Conservation (phyloP, 1,139 yeast genomes). For the Yamadazyma blattariae region DNA sequence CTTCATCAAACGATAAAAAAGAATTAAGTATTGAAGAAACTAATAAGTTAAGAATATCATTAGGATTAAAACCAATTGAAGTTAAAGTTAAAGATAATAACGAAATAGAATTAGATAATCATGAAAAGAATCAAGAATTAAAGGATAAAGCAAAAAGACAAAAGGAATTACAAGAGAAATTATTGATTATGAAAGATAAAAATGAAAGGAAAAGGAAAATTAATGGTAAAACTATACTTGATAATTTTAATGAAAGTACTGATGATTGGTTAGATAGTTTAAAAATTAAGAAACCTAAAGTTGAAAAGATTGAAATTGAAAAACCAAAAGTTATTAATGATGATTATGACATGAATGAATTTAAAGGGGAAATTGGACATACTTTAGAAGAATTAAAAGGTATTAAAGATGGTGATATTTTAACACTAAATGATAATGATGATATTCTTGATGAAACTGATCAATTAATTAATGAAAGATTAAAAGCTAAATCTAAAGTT, state of each 20-base stretch:
- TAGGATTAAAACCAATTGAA: slow-evolving; percentile 50
- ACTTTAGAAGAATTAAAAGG: slow-evolving; percentile 34
- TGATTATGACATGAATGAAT: neutral
- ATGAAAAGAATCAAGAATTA: slow-evolving; percentile 14
- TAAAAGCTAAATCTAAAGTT: slow-evolving; percentile 31
- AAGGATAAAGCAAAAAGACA: slow-evolving; percentile 9
- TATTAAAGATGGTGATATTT: slow-evolving; percentile 46
- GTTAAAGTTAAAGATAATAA: slow-evolving; percentile 2
- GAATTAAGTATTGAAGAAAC: slow-evolving; percentile 51
- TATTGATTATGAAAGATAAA: slow-evolving; percentile 19
- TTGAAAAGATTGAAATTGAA: neutral
- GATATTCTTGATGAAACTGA: slow-evolving; percentile 50
- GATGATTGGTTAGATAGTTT: slow-evolving; percentile 39
- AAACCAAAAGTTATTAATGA: neutral
- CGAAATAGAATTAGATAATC: slow-evolving; percentile 12
- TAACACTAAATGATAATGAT: slow-evolving; percentile 63
- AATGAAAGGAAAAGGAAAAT: slow-evolving; percentile 17
- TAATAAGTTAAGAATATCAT: slow-evolving; percentile 43
- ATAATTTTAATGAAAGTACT: slow-evolving; percentile 24
- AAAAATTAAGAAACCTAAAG: slow-evolving; percentile 2
- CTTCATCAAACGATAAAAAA: neutral
- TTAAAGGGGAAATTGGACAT: slow-evolving; percentile 36
- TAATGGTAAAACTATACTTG: slow-evolving; percentile 20
- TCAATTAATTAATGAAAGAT: slow-evolving; percentile 42
- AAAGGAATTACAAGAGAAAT: slow-evolving; percentile 11